Evolutionary conservation across 2,329 filamentous ascomycete species (phyloP).

Genomic region (Hymenoscyphus linearis): DNA sequence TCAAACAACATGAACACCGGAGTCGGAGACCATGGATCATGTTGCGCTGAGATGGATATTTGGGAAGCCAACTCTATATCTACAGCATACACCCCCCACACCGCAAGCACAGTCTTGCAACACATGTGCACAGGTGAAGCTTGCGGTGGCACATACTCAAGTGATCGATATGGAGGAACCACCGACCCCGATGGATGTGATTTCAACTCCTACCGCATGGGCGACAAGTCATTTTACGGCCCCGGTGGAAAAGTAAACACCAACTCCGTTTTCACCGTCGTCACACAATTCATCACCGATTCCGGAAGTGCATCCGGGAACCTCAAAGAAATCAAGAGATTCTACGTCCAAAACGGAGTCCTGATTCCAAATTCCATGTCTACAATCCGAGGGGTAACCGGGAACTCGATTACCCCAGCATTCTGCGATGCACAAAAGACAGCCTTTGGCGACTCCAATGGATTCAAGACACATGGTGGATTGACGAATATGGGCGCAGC

Average conservation of each 20-base stretch:
- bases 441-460: constrained; percentile 45
- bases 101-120: constrained; percentile 23
- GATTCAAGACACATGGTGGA: constrained; percentile 51
- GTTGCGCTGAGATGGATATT: constrained; percentile 63
- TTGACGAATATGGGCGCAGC: constrained; percentile 48
- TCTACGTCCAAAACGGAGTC: constrained; percentile 49
- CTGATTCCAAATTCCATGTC: constrained; percentile 45
- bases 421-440: constrained; percentile 52
- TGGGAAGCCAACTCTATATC: constrained; percentile 59
- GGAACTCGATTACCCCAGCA: constrained; percentile 47
- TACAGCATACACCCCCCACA: constrained; percentile 52
- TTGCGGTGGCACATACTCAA: constrained; percentile 38
- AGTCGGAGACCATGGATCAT: constrained; percentile 43
- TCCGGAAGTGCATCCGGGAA: constrained; percentile 43
- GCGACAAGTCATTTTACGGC: constrained; percentile 51
- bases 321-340: constrained; percentile 47
- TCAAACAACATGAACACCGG: constrained; percentile 46
- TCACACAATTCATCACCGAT: constrained; percentile 52
- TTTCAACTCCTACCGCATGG: constrained; percentile 56
- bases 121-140: constrained; percentile 34
- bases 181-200: constrained; percentile 59
- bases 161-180: constrained; percentile 44
- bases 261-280: constrained; percentile 47
- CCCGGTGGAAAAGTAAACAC: constrained; percentile 47
- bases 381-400: constrained; percentile 39